Percentiles rank a stretch among this genome's conserved stretches.
Evolutionary conservation across 805 yeast species (phyloP).

Genomic region (Saccharomycopsis sp.): DNA sequence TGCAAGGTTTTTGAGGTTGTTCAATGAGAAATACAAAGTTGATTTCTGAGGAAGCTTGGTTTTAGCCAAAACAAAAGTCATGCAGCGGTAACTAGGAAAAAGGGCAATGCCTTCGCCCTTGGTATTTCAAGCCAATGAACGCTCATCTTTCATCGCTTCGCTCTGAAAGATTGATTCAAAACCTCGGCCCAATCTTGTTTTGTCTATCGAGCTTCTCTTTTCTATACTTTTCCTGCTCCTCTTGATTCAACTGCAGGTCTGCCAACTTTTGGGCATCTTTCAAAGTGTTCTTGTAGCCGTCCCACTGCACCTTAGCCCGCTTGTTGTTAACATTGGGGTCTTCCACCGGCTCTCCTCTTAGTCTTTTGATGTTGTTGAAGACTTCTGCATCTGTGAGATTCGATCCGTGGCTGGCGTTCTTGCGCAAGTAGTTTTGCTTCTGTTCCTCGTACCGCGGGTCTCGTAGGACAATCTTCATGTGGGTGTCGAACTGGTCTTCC

Average conservation of each 20-base stretch:
- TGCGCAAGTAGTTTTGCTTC: conserved; percentile 46
- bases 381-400: conserved; percentile 51
- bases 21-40: no score
- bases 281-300: conserved; percentile 17
- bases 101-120: no score
- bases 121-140: no score
- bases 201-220: conserved; percentile 13
- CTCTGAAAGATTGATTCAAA: no score
- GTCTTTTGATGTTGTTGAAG: conserved; percentile 47
- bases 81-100: no score
- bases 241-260: conserved; percentile 10
- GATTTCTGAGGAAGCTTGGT: no score
- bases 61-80: no score
- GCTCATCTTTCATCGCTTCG: no score
- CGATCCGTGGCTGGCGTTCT: conserved; percentile 36
- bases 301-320: background rate
- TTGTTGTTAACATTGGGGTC: background rate
- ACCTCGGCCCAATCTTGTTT: conserved; percentile 19
- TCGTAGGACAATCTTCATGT: conserved; percentile 56
- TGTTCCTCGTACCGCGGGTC: conserved; percentile 76
- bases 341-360: conserved; percentile 12
- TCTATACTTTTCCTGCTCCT: conserved; percentile 18
- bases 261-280: conserved; percentile 22
- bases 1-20: no score
- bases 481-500: conserved; percentile 61